These are phyloP conservation scores for Olyra latifolia DNA, from an alignment of 176 grass and related monocot genomes.

Conservation along the genomic window DNA sequence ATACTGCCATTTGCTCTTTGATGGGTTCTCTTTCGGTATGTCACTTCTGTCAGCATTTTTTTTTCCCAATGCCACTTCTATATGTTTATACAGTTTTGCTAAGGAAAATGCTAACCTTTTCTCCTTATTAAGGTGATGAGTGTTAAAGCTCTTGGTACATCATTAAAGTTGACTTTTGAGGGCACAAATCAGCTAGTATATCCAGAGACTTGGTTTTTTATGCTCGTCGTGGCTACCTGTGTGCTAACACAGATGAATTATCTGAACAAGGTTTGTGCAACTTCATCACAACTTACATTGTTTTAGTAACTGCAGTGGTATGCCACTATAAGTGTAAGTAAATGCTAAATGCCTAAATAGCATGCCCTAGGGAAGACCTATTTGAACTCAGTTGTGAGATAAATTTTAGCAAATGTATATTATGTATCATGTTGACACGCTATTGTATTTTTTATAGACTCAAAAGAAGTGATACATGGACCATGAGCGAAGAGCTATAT, in stretches of 20 bases:
- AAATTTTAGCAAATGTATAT: slow-evolving; percentile 1
- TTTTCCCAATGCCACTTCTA: neutral
- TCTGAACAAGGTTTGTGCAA: slow-evolving; percentile 81
- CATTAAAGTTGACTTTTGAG: slow-evolving; percentile 92
- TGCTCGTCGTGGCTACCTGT: slow-evolving; percentile 84
- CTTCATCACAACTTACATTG: neutral
- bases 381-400: neutral
- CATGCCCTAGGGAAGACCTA: neutral
- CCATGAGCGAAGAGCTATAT: neutral
- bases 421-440: neutral
- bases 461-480: neutral
- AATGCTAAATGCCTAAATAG: slow-evolving; percentile 6
- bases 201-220: slow-evolving; percentile 94
- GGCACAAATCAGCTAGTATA: slow-evolving; percentile 89
- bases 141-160: slow-evolving; percentile 97
- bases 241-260: slow-evolving; percentile 98
- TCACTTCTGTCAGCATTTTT: slow-evolving; percentile 14
- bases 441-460: neutral
- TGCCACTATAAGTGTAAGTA: neutral
- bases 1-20: slow-evolving; percentile 93
- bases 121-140: slow-evolving; percentile 82
- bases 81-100: neutral
- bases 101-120: neutral
- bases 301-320: neutral
- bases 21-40: slow-evolving; percentile 98